phyloP scores from a whole-genome alignment of 2,329 filamentous ascomycete species.

The Knufia fluminis region DNA sequence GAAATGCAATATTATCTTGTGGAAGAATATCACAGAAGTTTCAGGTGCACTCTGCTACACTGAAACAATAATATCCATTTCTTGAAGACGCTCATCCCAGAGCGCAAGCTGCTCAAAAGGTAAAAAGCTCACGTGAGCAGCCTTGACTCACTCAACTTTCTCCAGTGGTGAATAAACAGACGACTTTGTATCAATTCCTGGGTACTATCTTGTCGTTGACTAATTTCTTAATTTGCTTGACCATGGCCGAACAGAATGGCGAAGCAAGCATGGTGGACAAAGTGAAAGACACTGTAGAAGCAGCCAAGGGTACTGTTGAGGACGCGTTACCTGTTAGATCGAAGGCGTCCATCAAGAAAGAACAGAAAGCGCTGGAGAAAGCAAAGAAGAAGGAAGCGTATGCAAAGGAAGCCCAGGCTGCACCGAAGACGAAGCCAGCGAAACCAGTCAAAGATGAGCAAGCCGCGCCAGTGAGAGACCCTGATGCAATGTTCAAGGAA shows the following conservation, averaged over 20 bases:
- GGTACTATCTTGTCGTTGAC: too few relatives aligned
- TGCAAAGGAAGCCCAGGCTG: conserved; percentile 25
- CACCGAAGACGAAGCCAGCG: conserved; percentile 21
- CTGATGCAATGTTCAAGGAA: conserved; percentile 66
- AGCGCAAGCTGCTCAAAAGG: too few relatives aligned
- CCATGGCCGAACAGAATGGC: conserved; percentile 18
- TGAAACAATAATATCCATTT: too few relatives aligned
- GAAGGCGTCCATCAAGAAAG: conserved; percentile 34
- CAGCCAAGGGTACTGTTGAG: conserved; percentile 28
- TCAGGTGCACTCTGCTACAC: too few relatives aligned
- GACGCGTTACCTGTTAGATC: conserved; percentile 24
- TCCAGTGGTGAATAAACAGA: too few relatives aligned
- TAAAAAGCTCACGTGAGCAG: too few relatives aligned
- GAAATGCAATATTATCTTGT: too few relatives aligned
- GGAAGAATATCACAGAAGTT: too few relatives aligned
- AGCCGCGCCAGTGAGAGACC: conserved; percentile 29
- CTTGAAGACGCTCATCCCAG: too few relatives aligned
- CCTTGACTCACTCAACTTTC: too few relatives aligned
- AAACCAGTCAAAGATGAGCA: conserved; percentile 26
- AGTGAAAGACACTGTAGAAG: conserved; percentile 29
- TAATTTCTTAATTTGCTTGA: too few relatives aligned
- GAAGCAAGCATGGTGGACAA: conserved; percentile 18
- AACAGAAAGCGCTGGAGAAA: conserved; percentile 26
- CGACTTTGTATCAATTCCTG: too few relatives aligned
- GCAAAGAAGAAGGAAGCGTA: conserved; percentile 21